A percentile compares a stretch with the other conserved stretches of the same genome.
Conservation (phyloP, 768 basidiomycete species). For the Solioccasus polychromus region DNA sequence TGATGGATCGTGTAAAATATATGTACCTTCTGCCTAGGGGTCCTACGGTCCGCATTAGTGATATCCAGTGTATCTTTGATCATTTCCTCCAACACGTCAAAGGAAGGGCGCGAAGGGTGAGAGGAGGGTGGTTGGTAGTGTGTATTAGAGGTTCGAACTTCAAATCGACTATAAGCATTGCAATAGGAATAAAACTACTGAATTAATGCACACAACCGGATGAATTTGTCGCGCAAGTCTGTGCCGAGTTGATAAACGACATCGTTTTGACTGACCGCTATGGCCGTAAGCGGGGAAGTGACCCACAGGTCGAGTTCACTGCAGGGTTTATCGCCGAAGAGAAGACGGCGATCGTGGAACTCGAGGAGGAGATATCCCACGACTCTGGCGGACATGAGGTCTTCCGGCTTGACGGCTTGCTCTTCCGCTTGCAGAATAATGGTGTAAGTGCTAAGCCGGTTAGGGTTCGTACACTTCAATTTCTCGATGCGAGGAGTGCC, state of each 20-base stretch:
- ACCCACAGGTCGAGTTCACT: not conserved
- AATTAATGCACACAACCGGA: not conserved
- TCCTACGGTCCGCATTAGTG: not conserved
- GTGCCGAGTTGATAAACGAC: not conserved
- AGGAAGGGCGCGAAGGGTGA: not conserved
- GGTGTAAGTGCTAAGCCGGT: too few relatives aligned
- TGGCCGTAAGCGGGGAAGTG: not conserved
- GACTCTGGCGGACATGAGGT: too few relatives aligned
- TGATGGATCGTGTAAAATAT: not conserved
- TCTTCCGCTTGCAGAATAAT: too few relatives aligned
- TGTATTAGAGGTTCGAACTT: not conserved
- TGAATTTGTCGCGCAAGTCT: not conserved
- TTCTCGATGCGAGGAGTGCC: too few relatives aligned
- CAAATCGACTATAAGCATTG: not conserved
- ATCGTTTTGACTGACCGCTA: not conserved
- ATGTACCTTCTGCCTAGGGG: not conserved
- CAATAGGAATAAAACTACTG: not conserved
- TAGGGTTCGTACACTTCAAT: too few relatives aligned
- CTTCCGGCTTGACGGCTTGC: too few relatives aligned
- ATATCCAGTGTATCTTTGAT: not conserved
- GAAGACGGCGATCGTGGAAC: too few relatives aligned
- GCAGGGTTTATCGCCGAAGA: not conserved
- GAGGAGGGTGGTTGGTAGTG: not conserved
- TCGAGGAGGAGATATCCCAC: too few relatives aligned
- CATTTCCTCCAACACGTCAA: conserved; percentile 1